A percentile compares a stretch with the other conserved stretches of the same genome.
These are phyloP conservation scores for Acanthamoeba royreba DNA, from an alignment of 208 protist genomes.

Conservation along the genomic window DNA sequence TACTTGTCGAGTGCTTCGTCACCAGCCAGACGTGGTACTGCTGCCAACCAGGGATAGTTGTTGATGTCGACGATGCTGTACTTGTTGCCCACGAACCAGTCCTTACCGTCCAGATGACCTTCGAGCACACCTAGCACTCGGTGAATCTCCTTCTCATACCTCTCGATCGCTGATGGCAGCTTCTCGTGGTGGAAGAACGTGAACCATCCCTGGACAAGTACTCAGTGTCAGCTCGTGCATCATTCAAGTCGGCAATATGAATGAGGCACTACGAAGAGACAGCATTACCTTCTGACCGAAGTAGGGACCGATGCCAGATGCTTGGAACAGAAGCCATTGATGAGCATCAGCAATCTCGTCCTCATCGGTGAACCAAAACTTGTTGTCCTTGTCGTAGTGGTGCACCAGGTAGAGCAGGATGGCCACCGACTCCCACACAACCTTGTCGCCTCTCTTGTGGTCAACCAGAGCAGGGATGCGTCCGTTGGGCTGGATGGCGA, in stretches of 20 bases:
- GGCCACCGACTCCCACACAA: too few species aligned
- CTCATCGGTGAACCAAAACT: background rate
- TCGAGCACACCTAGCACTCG: too few species aligned
- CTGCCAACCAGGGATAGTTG: background rate
- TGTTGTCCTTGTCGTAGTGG: too few species aligned
- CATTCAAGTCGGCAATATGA: too few species aligned
- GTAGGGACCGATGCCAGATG: background rate
- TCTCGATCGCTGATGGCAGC: too few species aligned
- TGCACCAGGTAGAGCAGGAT: too few species aligned
- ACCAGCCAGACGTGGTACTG: background rate
- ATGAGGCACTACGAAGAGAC: too few species aligned
- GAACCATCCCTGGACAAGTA: too few species aligned
- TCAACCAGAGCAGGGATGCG: background rate
- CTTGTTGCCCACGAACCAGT: constrained; percentile 29
- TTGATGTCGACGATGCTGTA: constrained; percentile 44
- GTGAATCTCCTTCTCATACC: too few species aligned
- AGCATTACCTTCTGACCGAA: background rate
- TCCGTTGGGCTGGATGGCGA: background rate
- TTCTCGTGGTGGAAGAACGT: too few species aligned
- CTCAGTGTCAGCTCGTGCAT: too few species aligned
- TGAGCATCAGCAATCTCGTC: background rate
- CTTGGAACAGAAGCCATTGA: background rate
- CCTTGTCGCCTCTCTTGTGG: background rate
- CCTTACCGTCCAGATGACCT: background rate
- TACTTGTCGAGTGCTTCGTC: background rate